Percentiles rank a stretch among this genome's conserved stretches.
These are phyloP conservation scores for Microbotryomycetes sp. DNA, from an alignment of 1,284 basidiomycete genomes.

Conservation along the genomic window DNA sequence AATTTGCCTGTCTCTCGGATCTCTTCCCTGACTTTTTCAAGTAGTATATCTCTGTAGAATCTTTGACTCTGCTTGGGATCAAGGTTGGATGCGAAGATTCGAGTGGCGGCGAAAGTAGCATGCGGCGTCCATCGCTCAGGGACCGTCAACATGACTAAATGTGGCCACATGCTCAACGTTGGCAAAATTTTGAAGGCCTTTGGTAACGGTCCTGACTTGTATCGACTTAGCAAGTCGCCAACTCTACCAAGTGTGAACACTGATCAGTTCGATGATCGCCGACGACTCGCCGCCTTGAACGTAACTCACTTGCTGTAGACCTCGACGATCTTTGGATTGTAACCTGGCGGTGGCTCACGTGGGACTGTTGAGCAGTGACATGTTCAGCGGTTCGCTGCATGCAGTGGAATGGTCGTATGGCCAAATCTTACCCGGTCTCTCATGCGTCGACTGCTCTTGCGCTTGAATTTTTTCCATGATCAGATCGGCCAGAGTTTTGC, in stretches of 20 bases:
- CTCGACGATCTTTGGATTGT: conserved; percentile 94
- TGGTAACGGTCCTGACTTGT: conserved; percentile 92
- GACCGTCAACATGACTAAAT: conserved; percentile 84
- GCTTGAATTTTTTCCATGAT: conserved; percentile 86
- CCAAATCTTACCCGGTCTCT: neutral
- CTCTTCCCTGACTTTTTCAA: conserved; percentile 86
- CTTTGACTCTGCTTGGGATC: conserved; percentile 93
- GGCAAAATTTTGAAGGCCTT: conserved; percentile 99
- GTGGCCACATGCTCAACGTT: conserved; percentile 91
- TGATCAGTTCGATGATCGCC: neutral
- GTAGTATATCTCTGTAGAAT: conserved; percentile 84
- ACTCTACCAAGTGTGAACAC: conserved; percentile 53
- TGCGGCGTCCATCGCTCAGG: conserved; percentile 95
- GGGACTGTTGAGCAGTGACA: too few species aligned
- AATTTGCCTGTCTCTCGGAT: conserved; percentile 71
- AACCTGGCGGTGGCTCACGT: conserved; percentile 80
- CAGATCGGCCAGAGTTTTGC: conserved; percentile 84
- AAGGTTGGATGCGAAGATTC: conserved; percentile 93
- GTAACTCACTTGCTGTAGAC: conserved; percentile 79
- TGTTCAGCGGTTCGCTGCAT: neutral
- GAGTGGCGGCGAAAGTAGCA: conserved; percentile 86
- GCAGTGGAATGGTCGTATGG: conserved; percentile 1
- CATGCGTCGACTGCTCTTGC: conserved; percentile 51
- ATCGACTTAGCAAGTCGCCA: conserved; percentile 76
- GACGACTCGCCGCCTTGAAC: neutral